Base-by-base conservation (phyloP, 805 yeast genomes). In the Zygoascus tannicola region DNA sequence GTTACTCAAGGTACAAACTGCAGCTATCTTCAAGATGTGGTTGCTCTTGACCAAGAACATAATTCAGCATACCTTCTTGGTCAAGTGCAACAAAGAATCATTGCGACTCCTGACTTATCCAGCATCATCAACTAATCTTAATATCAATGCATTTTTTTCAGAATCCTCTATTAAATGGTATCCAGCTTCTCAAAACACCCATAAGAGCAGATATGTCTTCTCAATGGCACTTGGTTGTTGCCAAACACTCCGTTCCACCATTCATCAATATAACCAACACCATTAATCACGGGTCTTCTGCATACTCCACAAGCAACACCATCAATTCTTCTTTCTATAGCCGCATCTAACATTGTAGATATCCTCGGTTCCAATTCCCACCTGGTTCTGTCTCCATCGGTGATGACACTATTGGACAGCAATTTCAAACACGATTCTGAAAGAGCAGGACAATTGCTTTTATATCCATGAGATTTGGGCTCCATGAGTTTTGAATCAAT, bases 11-110 rank as follows among this genome's bases (percentile, higher is more conserved):
- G 96, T 14, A 77, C 85, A 2, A 72, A 78, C 10, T 61, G 83
- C 4, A 69, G 74, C 3, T 80, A 86, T 49, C 63, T 82, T 22
- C 96, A 90, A 59, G 90, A 85, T 46, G 68, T 85, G 7, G 76
- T 81, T 2, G 63, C 75, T 16, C 50, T 80, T n/a, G 74, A 78
- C 38, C 62, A 62, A 12, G 69, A 65, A 3, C 64, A 68, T 4
- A 64, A 69, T 19, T 55, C 62, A 10, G 73, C 74, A 5, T 67
- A 65, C 41, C 63, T 69, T 33, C 51, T 81, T 46, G 88, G 88
- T 3, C 72, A 67, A 41, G 60, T 81, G 0, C 65, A 21, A 8
- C 40, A 26, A 20, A 15, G 40, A 7, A 21, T 37, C 3, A 26
- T 37, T 20, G 19, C 20, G 12, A 37, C 32, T 3, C 40, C 40